Evolutionary conservation across 1,284 basidiomycete species (phyloP), one percentile per base, ranked within the genome.

Genomic region (Austroboletus niveus): DNA sequence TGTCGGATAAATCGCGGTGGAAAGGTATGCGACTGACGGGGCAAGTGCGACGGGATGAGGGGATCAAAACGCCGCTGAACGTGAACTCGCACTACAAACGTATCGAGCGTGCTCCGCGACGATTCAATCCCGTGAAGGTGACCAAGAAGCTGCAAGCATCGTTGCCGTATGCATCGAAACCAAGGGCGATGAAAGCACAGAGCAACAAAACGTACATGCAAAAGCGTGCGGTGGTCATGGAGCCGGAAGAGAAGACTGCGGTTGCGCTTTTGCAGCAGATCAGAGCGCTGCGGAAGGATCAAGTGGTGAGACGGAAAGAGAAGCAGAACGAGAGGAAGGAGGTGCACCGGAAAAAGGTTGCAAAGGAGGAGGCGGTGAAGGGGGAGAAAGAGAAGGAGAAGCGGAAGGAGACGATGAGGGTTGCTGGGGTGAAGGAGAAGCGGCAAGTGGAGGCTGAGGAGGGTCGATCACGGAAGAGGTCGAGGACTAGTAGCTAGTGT

Each of bases 1-100:
- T 94, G 8, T 82, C 86, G 24, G 80, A 93, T 69, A 94, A 95
- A 71, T 71, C 74, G 15, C 69, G 73, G 35, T 97, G 94, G 93
- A 71, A 80, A 39, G 96, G 95, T 1, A 99, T 99, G 96, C 86
- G 97, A 34, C 79, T 98, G 35, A 98, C 95, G 0, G 96, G 97
- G 32, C 85, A 94, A 68, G 86, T 99, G 22, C 82, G 97, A 14
- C 80, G 86, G 22, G 92, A 94, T 17, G 80, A 94, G 62, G 85
- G 83, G 3, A 63, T 96, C 42, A 91, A 92, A 66, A 93, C 94
- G 7, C 96, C 94, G 1, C 69, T 84, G 32, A 76, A 85, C 58
- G 80, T 88, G 58, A 93, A 98, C 69, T 98, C 94, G 48, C 84
- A 84, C 5, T 99, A 99, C 79, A 92, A 90, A 69, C 75, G 79